Evolutionary conservation across 2,329 filamentous ascomycete genomes (phyloP), one percentile per base, ranked within the genome.

Genomic region (Exophiala phaeomuriformis): DNA sequence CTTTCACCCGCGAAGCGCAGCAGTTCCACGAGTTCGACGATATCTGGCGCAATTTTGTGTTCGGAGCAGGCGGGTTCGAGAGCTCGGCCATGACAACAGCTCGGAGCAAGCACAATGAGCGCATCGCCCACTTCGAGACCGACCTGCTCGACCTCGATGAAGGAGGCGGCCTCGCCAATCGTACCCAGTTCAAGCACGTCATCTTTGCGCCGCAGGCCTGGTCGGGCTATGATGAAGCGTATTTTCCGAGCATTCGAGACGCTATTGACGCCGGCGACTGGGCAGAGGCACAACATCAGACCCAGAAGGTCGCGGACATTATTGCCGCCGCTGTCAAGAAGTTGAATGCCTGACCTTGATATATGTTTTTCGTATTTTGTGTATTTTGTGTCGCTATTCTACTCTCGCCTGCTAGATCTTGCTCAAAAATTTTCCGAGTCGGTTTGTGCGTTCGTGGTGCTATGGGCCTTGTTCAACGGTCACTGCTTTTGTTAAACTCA

Each of bases 121-220:
- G 83, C 59, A 85, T 96, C 79, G 81, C 82, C 2, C 75, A 76
- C 49, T 95, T 98, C 66, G 93, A 98, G 67, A 85, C 84, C 5
- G 77, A 88, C 65, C 71, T 98, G 49, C 72, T 97, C 30, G 93
- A 98, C 71, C 67, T 90, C 48, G 82, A 84, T 40, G 51, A 58
- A 8, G 51, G 47, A 7, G 57, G 53, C 4, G 61, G 60, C 1
- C 47, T 61, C 19, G 49, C 47, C 37, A 88, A 88, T 63, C 84
- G 91, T 60, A 87, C 86, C 3, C 93, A 97, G 71, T 98, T 90
- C 77, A 95, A 94, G 69, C 93, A 96, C 70, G 79, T 94, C 65
- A 73, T 98, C 52, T 95, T 90, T 67, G 91, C 87, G 1, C 93
- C 93, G 0, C 81, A 88, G 64, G 74, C 81, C 2, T 90, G 88